Evolutionary conservation across 495 filamentous ascomycete genomes (phyloP), one percentile per base, ranked within the genome.

Genomic region (Cercophora newfieldiana): DNA sequence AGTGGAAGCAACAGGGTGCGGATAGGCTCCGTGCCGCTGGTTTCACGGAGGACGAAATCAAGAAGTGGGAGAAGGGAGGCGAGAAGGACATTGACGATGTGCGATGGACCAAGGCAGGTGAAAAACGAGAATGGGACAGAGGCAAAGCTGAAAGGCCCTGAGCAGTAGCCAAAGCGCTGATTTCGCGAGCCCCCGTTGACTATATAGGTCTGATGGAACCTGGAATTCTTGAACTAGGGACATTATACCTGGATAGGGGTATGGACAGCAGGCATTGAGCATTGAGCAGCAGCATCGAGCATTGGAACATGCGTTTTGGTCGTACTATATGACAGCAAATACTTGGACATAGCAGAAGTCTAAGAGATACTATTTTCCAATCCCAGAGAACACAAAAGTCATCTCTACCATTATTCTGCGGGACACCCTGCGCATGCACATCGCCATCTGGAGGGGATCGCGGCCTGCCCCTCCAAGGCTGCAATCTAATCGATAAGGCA

Each of bases 101-200:
- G 14, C 83, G 77, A 67, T 99, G 95, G 94, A 82, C 83, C 51
- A 90, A 88, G 73, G 86, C 84, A 53, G 94, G 92, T 0, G 90
- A 92, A 66, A 82, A 86, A n/a, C 85, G 92, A 37, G 94, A 96
- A 72, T 97, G 94, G 94, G 94, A 98, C 59, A 30, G 62, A 21
- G 72, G 72, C 24, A 74, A 74, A 62, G 64, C 68, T 0, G 53
- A 28, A 10, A 60, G 57, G 44, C 29, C 12, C 6, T 1, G 22
- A 16, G 1, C 54, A 16, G 22, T 6, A 33, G 29, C 56, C n/a
- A n/a, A n/a, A n/a, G n/a, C n/a, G n/a, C n/a, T n/a, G n/a, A n/a
- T n/a, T n/a, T n/a, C n/a, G n/a, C n/a, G n/a, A n/a, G n/a, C n/a
- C n/a, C n/a, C n/a, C n/a, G n/a, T n/a, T n/a, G n/a, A n/a, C n/a